Conservation (phyloP, 2,329 filamentous ascomycete species). For the Penicillium sp. region DNA sequence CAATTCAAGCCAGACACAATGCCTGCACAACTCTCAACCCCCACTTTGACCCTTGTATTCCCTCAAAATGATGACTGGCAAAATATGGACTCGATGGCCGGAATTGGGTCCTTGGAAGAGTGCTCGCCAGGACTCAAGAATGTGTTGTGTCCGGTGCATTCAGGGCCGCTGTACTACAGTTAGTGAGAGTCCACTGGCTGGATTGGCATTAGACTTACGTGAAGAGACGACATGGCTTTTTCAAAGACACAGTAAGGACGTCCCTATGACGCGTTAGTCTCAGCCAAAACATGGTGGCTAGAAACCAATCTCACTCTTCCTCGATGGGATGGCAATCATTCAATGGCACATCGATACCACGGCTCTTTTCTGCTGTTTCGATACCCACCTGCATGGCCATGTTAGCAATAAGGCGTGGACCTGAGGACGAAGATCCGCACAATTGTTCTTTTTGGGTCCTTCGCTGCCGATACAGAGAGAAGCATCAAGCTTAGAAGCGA, state of each 20-base stretch:
- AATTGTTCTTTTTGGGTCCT: conserved; percentile 11
- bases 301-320: conserved; percentile 18
- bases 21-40: neutral
- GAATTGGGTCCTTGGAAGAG: conserved; percentile 20
- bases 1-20: neutral
- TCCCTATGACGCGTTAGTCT: conserved; percentile 11
- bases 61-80: conserved; percentile 15
- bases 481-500: conserved; percentile 21
- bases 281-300: neutral
- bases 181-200: neutral
- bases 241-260: conserved; percentile 18
- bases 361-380: conserved; percentile 17
- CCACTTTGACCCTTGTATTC: neutral
- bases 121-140: conserved; percentile 20
- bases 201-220: conserved; percentile 12
- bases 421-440: neutral
- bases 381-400: conserved; percentile 16
- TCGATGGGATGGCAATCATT: conserved; percentile 21
- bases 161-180: conserved; percentile 10
- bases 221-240: conserved; percentile 24
- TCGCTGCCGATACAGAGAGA: conserved; percentile 15
- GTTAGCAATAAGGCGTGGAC: neutral
- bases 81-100: conserved; percentile 20
- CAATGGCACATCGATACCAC: conserved; percentile 17
- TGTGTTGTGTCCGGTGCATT: conserved; percentile 23